phyloP scores from a whole-genome alignment of 2,329 filamentous ascomycete species.

The Ascochyta pisi region DNA sequence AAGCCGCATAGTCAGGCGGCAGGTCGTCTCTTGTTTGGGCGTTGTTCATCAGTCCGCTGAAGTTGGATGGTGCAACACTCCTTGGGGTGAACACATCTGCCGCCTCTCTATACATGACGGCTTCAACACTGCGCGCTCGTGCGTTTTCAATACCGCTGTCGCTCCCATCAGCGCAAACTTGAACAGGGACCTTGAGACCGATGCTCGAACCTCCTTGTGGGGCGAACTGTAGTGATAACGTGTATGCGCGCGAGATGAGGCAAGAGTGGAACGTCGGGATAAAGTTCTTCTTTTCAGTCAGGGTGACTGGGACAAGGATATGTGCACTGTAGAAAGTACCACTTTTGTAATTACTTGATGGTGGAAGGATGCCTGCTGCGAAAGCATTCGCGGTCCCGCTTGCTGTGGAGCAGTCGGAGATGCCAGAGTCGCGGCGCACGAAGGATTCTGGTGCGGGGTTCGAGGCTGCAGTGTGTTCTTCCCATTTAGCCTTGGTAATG shows the following conservation, averaged over 20 bases:
- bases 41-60: constrained; percentile 6
- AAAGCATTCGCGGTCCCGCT: constrained; percentile 24
- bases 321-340: constrained; percentile 65
- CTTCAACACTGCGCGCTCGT: constrained; percentile 39
- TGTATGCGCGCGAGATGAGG: constrained; percentile 69
- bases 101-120: constrained; percentile 31
- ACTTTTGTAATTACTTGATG: constrained; percentile 51
- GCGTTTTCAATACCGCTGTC: constrained; percentile 43
- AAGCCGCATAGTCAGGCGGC: constrained; percentile 40
- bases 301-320: constrained; percentile 68
- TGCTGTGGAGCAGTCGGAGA: constrained; percentile 44
- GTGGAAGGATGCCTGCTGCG: constrained; percentile 40
- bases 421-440: constrained; percentile 52
- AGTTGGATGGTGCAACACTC: constrained; percentile 41
- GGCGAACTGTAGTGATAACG: constrained; percentile 65
- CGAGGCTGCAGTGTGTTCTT: constrained; percentile 51
- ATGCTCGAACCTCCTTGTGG: constrained; percentile 49
- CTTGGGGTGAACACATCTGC: constrained; percentile 47
- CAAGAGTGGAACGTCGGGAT: constrained; percentile 75
- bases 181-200: constrained; percentile 54
- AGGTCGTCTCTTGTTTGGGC: constrained; percentile 27
- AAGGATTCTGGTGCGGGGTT: constrained; percentile 38
- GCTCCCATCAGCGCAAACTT: constrained; percentile 52
- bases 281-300: constrained; percentile 67
- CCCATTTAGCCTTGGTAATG: constrained; percentile 65